These are phyloP conservation scores for Boletus tylopilopsis DNA, from an alignment of 768 basidiomycete genomes.

Conservation along the genomic window DNA sequence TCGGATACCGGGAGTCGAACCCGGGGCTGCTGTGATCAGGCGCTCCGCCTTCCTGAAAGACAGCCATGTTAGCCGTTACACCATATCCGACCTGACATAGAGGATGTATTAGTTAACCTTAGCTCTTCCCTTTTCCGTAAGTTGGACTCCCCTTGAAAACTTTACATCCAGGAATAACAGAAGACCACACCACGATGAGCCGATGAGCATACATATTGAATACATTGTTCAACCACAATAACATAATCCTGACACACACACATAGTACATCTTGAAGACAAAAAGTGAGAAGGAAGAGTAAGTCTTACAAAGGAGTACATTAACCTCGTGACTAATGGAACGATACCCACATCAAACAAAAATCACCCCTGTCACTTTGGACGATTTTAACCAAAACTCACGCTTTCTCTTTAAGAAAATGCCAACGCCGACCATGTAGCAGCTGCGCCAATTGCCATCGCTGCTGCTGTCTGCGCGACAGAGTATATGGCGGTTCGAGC, in stretches of 20 bases:
- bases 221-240: conserved; percentile 3
- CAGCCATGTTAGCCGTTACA: conserved; percentile 36
- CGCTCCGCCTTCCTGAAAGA: conserved; percentile 22
- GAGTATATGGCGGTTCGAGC: conserved; percentile 36
- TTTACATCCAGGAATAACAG: no score
- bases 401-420: conserved; percentile 40
- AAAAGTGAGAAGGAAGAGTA: background rate
- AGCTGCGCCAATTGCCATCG: conserved; percentile 63
- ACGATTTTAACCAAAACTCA: background rate
- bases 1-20: conserved; percentile 37
- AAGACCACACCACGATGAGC: no score
- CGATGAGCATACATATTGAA: conserved; percentile 9
- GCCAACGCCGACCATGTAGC: conserved; percentile 74
- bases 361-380: background rate
- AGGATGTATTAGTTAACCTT: no score
- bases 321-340: background rate
- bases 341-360: background rate
- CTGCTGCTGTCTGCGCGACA: conserved; percentile 56
- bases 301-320: background rate
- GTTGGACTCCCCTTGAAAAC: no score
- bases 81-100: conserved; percentile 26
- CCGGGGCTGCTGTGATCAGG: conserved; percentile 33
- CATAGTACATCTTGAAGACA: conserved; percentile 2
- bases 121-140: no score
- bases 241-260: background rate